Base-by-base conservation (phyloP, 2,329 filamentous ascomycete species). In the Paecilomyces sp. region DNA sequence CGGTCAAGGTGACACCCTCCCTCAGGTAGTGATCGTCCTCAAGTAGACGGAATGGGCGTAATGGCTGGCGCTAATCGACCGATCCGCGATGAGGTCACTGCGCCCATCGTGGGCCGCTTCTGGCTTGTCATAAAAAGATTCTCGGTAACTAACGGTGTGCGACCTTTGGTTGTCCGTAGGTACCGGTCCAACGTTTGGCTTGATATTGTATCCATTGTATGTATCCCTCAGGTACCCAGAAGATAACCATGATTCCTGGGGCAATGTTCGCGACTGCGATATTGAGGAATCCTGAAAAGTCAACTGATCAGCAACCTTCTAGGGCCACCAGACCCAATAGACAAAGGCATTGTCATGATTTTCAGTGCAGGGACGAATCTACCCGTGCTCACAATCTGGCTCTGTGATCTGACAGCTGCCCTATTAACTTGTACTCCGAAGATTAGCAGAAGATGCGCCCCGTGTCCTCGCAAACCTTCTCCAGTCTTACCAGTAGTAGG, bases 11-110 rank as follows among this genome's bases (percentile, higher is more conserved):
- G 51, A 53, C 22, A 25, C 22, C 51, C 22, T 53, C 13, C 22
- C 51, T 28, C 22, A 53, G 51, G 51, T 11, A 53, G 25, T n/a
- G 51, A 53, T 53, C 51, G 51, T 53, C 51, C 22, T 9, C 22
- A 22, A 25, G 51, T 22, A 6, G 51, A 53, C 51, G 22, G 24
- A n/a, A 30, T 15, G 7, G 41, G 41, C 18, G 41, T 47, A 9
- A 18, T 47, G 15, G 41, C 41, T 47, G 15, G 41, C 41, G 41
- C 41, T 47, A 47, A 53, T 53, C 51, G 51, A 30, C 13, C 51
- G 51, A 53, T 53, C 51, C 51, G 51, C 51, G 51, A 53, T 53
- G 51, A 53, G 51, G 51, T 53, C 51, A 53, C 51, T 18, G 41
- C 41, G 41, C 41, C 41, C 41, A 22, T 18, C 41, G 8, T 15